Conservation (phyloP, 1,139 yeast species). For the Yamadazyma conglobata region DNA sequence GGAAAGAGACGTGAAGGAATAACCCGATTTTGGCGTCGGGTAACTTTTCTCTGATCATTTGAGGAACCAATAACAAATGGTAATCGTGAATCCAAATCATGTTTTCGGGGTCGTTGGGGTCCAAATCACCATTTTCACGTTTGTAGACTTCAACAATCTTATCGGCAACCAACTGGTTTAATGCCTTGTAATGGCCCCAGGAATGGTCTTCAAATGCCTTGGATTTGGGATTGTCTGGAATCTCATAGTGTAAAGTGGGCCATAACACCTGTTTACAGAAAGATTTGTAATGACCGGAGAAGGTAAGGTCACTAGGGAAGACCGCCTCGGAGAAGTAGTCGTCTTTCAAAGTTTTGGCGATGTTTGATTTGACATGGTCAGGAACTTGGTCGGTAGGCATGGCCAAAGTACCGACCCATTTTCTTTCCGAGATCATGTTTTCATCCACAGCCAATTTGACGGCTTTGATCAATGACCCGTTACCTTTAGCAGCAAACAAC, state of each 20-base stretch:
- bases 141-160: slow-evolving; percentile 61
- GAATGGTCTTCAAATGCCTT: slow-evolving; percentile 95
- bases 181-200: slow-evolving; percentile 76
- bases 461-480: slow-evolving; percentile 86
- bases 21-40: slow-evolving; percentile 90
- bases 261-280: slow-evolving; percentile 92
- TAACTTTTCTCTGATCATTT: slow-evolving; percentile 69
- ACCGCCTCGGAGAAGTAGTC: slow-evolving; percentile 63
- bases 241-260: slow-evolving; percentile 96
- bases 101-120: slow-evolving; percentile 40
- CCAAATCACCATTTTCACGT: slow-evolving; percentile 44
- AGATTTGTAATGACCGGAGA: slow-evolving; percentile 85
- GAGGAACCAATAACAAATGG: slow-evolving; percentile 82
- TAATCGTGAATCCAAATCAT: slow-evolving; percentile 92
- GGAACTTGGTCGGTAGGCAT: slow-evolving; percentile 87
- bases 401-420: slow-evolving; percentile 89
- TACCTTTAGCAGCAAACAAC: slow-evolving; percentile 69
- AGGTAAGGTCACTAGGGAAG: slow-evolving; percentile 70
- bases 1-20: slow-evolving; percentile 91
- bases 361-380: slow-evolving; percentile 45
- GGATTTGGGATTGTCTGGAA: slow-evolving; percentile 91
- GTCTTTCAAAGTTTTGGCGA: slow-evolving; percentile 39
- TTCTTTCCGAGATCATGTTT: slow-evolving; percentile 44
- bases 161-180: slow-evolving; percentile 81
- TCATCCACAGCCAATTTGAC: slow-evolving; percentile 58